Evolutionary conservation across 148 eudicot species (phyloP).

Genomic region (Silene uniflora): DNA sequence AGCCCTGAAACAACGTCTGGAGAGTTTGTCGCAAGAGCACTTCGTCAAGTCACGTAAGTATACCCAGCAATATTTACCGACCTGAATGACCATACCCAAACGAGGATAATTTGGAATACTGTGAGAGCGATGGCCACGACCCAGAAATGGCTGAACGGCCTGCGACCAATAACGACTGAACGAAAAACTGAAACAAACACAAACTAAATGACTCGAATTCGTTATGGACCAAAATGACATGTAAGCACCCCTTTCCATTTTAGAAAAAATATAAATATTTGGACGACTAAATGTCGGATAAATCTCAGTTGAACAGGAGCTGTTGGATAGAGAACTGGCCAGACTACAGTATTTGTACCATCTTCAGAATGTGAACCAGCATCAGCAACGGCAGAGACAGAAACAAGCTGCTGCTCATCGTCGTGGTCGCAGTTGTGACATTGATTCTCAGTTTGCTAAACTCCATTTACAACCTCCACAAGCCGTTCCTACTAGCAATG

Average conservation of each 20-base stretch:
- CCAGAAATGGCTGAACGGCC: too few species aligned
- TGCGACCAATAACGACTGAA: too few species aligned
- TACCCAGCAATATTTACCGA: not conserved
- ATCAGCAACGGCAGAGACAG: constrained; percentile 40
- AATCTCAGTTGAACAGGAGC: constrained; percentile 74
- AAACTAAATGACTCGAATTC: too few species aligned
- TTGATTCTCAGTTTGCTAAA: constrained; percentile 45
- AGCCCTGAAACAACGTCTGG: constrained; percentile 66
- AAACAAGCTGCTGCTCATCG: constrained; percentile 38
- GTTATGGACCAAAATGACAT: too few species aligned
- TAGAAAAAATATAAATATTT: too few species aligned
- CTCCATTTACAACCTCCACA: constrained; percentile 42
- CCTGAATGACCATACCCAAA: too few species aligned
- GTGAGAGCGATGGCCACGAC: too few species aligned
- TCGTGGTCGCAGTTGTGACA: constrained; percentile 50
- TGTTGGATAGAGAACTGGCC: constrained; percentile 61
- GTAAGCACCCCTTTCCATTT: not conserved
- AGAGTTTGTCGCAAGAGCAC: constrained; percentile 62
- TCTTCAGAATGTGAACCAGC: constrained; percentile 43
- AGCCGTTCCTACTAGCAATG: constrained; percentile 25
- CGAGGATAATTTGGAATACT: too few species aligned
- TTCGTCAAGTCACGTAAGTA: constrained; percentile 56
- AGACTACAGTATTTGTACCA: constrained; percentile 63
- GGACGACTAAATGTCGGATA: not conserved
- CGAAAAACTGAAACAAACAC: too few species aligned